A percentile compares a stretch with the other conserved stretches of the same genome.
These are phyloP conservation scores for Cupressus sempervirens DNA, from an alignment of 75 land plant species.

Conservation along the genomic window DNA sequence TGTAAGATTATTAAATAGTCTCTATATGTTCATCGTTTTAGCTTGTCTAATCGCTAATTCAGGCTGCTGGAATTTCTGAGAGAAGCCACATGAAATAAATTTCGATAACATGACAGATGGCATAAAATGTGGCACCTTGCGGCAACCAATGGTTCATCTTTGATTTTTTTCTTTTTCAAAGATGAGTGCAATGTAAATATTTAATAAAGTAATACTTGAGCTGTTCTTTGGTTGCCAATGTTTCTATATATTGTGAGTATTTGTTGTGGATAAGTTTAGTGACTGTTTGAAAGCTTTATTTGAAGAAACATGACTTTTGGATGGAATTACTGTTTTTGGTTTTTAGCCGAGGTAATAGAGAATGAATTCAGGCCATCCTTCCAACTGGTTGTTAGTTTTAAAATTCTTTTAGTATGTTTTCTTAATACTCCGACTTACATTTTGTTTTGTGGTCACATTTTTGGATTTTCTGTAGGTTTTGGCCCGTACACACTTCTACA, in stretches of 20 bases:
- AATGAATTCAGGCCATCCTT: not conserved
- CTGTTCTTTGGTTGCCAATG: not conserved
- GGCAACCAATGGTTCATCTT: not conserved
- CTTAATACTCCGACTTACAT: not conserved
- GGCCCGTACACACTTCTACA: slow-evolving; percentile 32
- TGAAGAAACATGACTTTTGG: not conserved
- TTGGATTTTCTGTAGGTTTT: slow-evolving; percentile 13
- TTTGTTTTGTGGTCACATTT: not conserved
- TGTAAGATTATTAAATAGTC: not conserved
- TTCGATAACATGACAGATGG: not conserved
- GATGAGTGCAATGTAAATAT: not conserved
- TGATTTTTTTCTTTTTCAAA: not conserved
- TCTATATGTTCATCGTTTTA: not conserved
- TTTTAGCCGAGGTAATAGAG: not conserved
- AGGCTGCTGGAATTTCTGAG: not conserved
- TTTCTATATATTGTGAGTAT: not conserved
- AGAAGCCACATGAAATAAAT: not conserved
- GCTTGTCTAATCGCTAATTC: not conserved
- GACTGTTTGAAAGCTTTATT: not conserved
- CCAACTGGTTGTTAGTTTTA: not conserved
- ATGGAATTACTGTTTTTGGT: not conserved
- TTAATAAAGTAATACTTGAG: not conserved
- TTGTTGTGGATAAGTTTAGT: not conserved
- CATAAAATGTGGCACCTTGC: not conserved
- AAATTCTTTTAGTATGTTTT: not conserved